Base-by-base conservation (phyloP, 2,329 filamentous ascomycete species). In the Cadophora malorum region DNA sequence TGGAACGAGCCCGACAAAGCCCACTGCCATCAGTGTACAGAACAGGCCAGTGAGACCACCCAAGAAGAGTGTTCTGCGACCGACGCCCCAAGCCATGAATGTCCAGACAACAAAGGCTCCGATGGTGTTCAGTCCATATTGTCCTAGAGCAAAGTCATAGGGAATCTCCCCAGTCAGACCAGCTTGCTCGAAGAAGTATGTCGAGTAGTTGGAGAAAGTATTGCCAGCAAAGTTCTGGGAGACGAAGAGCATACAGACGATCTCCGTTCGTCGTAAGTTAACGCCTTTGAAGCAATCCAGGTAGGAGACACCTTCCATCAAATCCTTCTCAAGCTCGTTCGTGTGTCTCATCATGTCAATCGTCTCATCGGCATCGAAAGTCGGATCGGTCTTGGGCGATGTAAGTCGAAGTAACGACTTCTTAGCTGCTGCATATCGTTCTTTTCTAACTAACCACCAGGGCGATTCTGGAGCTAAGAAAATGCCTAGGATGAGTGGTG, bases 21-120 rank as follows among this genome's bases (percentile, higher is more conserved):
- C 94, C 78, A 97, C 90, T 77, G 94, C 83, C 74, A 97, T 83
- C 2, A 97, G 86, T 90, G 97, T 85, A 38, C 79, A 72, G 76
- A 69, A 82, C 62, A 71, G 81, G 75, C 72, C 78, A 28, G 82
- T 76, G 1, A 79, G 71, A 69, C 85, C 85, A 76, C 81, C 85
- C 38, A 85, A 80, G 71, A 85, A 85, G 60, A 88, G 81, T 0
- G 81, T 79, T 79, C 85, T 80, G 7, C 86, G 82, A 21, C 86
- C 86, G 70, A 85, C 68, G 14, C 76, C 75, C 8, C 66, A 52
- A 31, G 69, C 68, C 70, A 85, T 82, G 6, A 85, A 74, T 56
- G 79, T 80, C 85, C 86, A 88, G 0, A 84, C 85, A n/a, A 81
- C 72, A 3, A 87, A 78, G 1, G 85, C 87, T 23, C 83, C 83